Percentiles rank a stretch among this genome's conserved stretches.
phyloP scores from a whole-genome alignment of 371 early-diverging fungal genomes.

The Mucor indicus region DNA sequence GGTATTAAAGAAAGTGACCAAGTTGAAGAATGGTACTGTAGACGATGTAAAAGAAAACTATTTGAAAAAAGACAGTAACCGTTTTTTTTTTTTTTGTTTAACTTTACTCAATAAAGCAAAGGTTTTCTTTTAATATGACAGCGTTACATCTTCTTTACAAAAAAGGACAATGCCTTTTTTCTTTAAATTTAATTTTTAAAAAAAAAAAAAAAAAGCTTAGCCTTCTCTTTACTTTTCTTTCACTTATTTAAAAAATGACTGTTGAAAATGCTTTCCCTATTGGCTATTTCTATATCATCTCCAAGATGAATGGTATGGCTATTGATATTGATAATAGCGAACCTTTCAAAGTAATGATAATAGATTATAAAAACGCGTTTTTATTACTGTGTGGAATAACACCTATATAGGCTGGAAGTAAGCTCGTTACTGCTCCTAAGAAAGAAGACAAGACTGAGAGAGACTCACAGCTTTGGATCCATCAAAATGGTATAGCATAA shows the following conservation, averaged over 20 bases:
- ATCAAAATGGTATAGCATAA: constrained; percentile 33
- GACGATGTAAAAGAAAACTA: constrained; percentile 14
- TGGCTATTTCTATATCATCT: constrained; percentile 43
- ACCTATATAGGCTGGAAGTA: constrained; percentile 20
- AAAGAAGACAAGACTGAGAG: constrained; percentile 17
- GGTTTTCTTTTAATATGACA: too few species aligned
- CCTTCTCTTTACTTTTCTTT: neutral
- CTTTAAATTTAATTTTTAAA: too few species aligned
- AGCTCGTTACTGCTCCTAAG: constrained; percentile 12
- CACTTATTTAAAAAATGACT: constrained; percentile 21
- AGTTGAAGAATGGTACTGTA: constrained; percentile 46
- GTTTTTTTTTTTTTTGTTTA: too few species aligned
- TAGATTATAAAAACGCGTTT: neutral
- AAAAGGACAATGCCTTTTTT: too few species aligned
- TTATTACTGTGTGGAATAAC: neutral
- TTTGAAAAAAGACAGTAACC: too few species aligned
- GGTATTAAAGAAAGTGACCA: constrained; percentile 53
- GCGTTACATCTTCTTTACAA: too few species aligned
- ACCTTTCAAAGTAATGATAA: constrained; percentile 20
- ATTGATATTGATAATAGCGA: constrained; percentile 28
- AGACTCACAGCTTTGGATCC: constrained; percentile 29
- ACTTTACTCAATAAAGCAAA: too few species aligned
- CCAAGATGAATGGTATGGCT: constrained; percentile 35
- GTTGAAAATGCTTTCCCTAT: constrained; percentile 29
- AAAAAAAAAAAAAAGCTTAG: too few species aligned